Percentiles rank a stretch among this genome's conserved stretches.
Evolutionary conservation across 345 rosid genomes (phyloP).

Genomic region (Salix koriyanagi): DNA sequence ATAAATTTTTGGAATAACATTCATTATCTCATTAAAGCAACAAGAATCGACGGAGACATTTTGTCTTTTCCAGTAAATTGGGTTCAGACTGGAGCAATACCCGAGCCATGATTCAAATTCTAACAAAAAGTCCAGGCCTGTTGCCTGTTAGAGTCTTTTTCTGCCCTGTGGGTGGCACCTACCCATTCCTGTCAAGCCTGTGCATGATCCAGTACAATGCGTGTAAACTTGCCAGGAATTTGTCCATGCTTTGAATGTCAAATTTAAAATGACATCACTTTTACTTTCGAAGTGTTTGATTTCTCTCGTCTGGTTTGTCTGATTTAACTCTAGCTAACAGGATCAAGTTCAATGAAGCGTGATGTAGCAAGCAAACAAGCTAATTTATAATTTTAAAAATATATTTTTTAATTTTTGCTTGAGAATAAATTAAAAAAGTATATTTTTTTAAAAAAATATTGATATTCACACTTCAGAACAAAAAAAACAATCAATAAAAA

Average conservation of each 20-base stretch:
- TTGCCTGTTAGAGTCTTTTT: neutral
- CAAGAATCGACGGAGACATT: neutral
- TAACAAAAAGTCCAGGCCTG: neutral
- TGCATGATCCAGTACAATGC: neutral
- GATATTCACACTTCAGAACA: no score
- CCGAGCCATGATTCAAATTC: neutral
- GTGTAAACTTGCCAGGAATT: neutral
- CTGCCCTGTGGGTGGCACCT: no score
- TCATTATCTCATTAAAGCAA: neutral
- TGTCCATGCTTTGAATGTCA: neutral
- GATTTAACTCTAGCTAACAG: neutral
- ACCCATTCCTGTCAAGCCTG: neutral
- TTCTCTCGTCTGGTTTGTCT: neutral
- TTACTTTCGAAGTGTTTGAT: neutral
- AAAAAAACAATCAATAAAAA: no score
- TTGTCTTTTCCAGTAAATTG: neutral
- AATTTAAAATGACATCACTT: neutral
- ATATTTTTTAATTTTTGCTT: no score
- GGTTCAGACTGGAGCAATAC: neutral
- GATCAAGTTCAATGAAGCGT: neutral
- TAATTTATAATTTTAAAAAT: neutral
- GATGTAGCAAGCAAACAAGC: neutral
- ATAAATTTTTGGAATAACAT: neutral
- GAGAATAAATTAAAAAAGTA: no score
- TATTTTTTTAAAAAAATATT: no score